Base-by-base conservation (phyloP, 2,329 filamentous ascomycete genomes). In the Trichoderma guizhouense region DNA sequence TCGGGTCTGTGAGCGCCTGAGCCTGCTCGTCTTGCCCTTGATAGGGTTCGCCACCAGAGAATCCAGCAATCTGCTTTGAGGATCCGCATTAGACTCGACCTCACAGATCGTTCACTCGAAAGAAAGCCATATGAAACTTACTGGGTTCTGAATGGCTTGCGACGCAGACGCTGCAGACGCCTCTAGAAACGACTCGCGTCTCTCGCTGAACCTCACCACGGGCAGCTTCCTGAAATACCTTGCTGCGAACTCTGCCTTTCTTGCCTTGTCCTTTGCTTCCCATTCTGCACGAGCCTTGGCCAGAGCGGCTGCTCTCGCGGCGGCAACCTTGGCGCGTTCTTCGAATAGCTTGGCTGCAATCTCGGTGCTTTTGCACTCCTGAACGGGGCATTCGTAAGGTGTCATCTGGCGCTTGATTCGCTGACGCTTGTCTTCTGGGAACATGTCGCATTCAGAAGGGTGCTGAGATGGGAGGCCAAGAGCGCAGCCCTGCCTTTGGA, bases 221-320 rank as follows among this genome's bases (percentile, higher is more conserved):
- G 71, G 68, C 15, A 67, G 55, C 57, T 73, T 73, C 36, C 12
- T 63, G 18, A 73, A 73, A 9, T 71, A 73, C 57, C 24, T 71
- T 15, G 43, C 21, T 1, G 71, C 68, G 34, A 73, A 73, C 24
- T 62, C 60, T 8, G 65, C 69, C 21, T 67, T 62, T n/a, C n/a
- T 43, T 8, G 55, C 61, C 47, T 71, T 71, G 47, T 67, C 67
- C 55, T 67, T 60, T 32, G 61, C 68, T 12, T 73, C 61, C 60
- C 51, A 70, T 18, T 72, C 71, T 4, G 51, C 36, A 5, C 61
- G 58, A 55, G 60, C 51, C 53, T 72, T 69, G 11, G 51, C 66
- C 15, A 28, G 7, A 7, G 51, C 61, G 2, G 71, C 71, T 1
- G 69, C 69, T 58, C 43, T 53, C 53, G 57, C 53, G n/a, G 71